Evolutionary conservation across 306 rosid species (phyloP).

Genomic region (peach (Prunus persica)): Prunus_persica_NCBIv2 NC_034010.1:2705501-2706000

Average conservation of each 20-base stretch:
- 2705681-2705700: slow-evolving; percentile 87
- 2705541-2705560: slow-evolving; percentile 76
- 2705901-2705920: slow-evolving; percentile 11
- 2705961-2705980: slow-evolving; percentile 70
- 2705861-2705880: slow-evolving; percentile 73
- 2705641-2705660: slow-evolving; percentile 57
- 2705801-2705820: slow-evolving; percentile 88
- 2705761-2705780: slow-evolving; percentile 88
- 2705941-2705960: slow-evolving; percentile 36
- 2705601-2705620: slow-evolving; percentile 36
- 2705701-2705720: slow-evolving; percentile 90
- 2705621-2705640: slow-evolving; percentile 50
- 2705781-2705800: slow-evolving; percentile 88
- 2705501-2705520: slow-evolving; percentile 87
- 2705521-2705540: slow-evolving; percentile 95
- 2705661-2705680: slow-evolving; percentile 75
- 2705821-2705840: slow-evolving; percentile 91
- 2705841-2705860: slow-evolving; percentile 87
- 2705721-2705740: slow-evolving; percentile 92
- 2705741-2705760: slow-evolving; percentile 85
- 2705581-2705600: slow-evolving; percentile 58
- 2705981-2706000: slow-evolving; percentile 72
- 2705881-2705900: slow-evolving; percentile 63
- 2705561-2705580: slow-evolving; percentile 68
- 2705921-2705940: slow-evolving; percentile 32